Conservation (phyloP, 1,284 basidiomycete genomes). For the Puccinia triticina region DNA sequence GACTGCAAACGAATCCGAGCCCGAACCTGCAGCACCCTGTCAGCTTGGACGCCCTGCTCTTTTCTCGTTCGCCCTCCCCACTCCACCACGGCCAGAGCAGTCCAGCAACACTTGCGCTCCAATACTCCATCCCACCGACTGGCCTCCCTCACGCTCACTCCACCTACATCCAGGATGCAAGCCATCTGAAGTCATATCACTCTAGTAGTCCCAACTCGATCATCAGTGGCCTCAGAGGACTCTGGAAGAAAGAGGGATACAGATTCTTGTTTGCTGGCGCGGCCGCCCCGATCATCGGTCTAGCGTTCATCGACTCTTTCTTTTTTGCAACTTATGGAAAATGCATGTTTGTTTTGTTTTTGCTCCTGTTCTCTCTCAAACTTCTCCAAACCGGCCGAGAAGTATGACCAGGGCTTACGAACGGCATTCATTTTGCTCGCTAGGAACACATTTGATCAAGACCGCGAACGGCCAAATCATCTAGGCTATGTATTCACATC, state of each 20-base stretch:
- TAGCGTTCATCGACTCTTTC: slow-evolving; percentile 58
- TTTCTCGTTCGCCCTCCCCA: slow-evolving; percentile 44
- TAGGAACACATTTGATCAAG: slow-evolving; percentile 55
- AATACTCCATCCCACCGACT: slow-evolving; percentile 46
- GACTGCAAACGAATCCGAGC: slow-evolving; percentile 55
- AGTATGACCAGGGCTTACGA: neutral
- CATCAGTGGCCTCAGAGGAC: slow-evolving; percentile 52
- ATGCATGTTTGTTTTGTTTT: slow-evolving; percentile 55
- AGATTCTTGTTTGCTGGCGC: slow-evolving; percentile 58
- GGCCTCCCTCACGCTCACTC: slow-evolving; percentile 20
- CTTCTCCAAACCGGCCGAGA: neutral
- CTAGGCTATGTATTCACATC: slow-evolving; percentile 55
- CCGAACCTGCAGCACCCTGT: slow-evolving; percentile 44
- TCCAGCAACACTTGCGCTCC: slow-evolving; percentile 45
- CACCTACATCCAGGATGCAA: slow-evolving; percentile 10
- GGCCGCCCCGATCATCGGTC: slow-evolving; percentile 57
- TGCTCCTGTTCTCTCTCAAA: neutral
- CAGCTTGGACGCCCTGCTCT: slow-evolving; percentile 47
- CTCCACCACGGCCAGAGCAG: slow-evolving; percentile 24
- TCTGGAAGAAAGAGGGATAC: slow-evolving; percentile 56
- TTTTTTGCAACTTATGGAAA: slow-evolving; percentile 58
- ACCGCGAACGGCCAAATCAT: slow-evolving; percentile 56
- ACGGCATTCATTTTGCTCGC: neutral
- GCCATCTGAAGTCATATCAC: slow-evolving; percentile 2
- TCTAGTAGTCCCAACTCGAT: slow-evolving; percentile 29